Evolutionary conservation across 768 basidiomycete species (phyloP), one percentile per base, ranked within the genome.

Genomic region (Chalciporus pseudorubinellus): DNA sequence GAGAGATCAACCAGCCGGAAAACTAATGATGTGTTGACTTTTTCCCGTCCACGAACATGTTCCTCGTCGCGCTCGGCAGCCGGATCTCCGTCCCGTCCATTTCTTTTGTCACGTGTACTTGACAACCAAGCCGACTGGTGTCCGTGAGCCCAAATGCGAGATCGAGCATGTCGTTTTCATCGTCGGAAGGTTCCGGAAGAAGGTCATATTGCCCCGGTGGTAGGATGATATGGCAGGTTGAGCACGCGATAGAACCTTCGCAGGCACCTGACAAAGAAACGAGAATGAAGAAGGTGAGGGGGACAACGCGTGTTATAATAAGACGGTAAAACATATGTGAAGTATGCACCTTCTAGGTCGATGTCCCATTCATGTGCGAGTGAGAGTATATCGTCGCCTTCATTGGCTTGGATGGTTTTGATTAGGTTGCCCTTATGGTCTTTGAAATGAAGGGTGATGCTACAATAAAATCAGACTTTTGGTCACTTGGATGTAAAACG

Each of bases 141-240:
- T 98, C 95, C 1, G 93, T 95, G 46, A 98, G 76, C 0, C 92
- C 97, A 61, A 98, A 98, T 4, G 95, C 95, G 80, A 98, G 91
- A 69, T 98, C 95, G 34, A 99, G 80, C 92, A 95, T 94, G 61
- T 93, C 95, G 62, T 98, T 99, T 72, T 99, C 95, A 65, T 99
- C 95, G 58, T 98, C 95, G 49, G 89, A 89, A 4, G 95, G 95
- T 63, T 98, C 95, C 1, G 91, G 87, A 3, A 98, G 78, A 42
- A 80, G 67, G 68, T 98, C 91, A 66, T 94, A 98, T 53, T 85
- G 77, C 62, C 93, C 85, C 34, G 56, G 63, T 24, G 55, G 59
- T 28, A 67, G 59, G 16, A 99, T 92, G 50, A 98, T 82, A 67
- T 99, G 95, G 68, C 95, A 99, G 19, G 95, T 99, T 13, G 95